Evolutionary conservation across 306 rosid species (phyloP), one percentile per base, ranked within the genome.

Genomic region (Boehmeria nivea): DNA sequence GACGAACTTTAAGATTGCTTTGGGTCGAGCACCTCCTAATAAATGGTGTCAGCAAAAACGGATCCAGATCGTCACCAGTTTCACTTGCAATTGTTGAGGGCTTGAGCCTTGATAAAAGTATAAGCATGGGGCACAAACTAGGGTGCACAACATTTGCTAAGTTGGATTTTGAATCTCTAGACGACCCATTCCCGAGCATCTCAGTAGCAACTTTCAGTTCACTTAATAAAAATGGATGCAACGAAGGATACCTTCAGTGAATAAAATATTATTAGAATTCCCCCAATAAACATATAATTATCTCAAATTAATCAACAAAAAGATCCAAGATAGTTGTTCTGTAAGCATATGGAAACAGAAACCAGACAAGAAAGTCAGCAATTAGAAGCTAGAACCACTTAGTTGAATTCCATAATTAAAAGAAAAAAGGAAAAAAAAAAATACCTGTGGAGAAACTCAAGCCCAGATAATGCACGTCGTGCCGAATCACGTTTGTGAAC

Each of bases 381-480:
- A 2, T n/a, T n/a, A n/a, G 8, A 31, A 54, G 3, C 6, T 20
- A n/a, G 11, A 51, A 6, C 12, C 21, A 21, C 55, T 50, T 23
- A 12, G 12, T 25, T 50, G 36, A 3, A 24, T 25, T 26, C 36
- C 9, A 12, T 25, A 16, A 21, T 24, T 14, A 39, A 42, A 14
- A 7, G 19, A 28, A 64, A 63, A 59, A 12, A 23, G 26, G 7
- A 55, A 61, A 75, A 39, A 43, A 61, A 63, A 54, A 11, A 72
- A 59, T 75, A 90, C 99, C 99, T 88, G 34, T 84, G 95, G 71
- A 91, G 83, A 84, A 87, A 91, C 62, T 87, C 99, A 34, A 91
- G 93, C 63, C 99, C 99, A 27, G 87, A 70, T 59, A 91, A 48
- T 8, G 96, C 99, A 36, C 99, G 84, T 26, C 99, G 73, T 27